Evolutionary conservation across 2,329 filamentous ascomycete species (phyloP), one percentile per base, ranked within the genome.

Genomic region (Parafenestella ontariensis): DNA sequence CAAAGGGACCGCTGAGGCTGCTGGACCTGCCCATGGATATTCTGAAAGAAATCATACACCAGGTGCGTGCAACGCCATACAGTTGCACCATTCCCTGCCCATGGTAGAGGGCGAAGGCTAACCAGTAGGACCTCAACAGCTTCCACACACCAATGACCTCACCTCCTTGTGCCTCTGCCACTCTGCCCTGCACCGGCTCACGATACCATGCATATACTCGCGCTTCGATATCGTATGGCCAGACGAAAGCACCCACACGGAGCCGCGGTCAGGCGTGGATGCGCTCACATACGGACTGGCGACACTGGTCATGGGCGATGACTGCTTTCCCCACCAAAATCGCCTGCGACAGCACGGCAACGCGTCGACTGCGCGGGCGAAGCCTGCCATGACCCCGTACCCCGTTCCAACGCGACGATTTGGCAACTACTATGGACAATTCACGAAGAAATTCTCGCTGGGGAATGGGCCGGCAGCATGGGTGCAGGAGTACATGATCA

Each of bases 171-270:
- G 90, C 13, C 81, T 92, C 54, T 89, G 90, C 39, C 90, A 92
- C 76, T 92, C 90, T 13, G 87, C 88, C 24, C 83, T 96, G 11
- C 89, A 95, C 76, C 82, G 83, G 39, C 83, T 95, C 49, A 86
- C 89, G 0, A 87, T 91, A 21, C 90, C 91, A 17, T 86, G 88
- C 65, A 92, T 95, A 61, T 95, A 95, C 77, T 89, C 89, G 17
- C 86, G 89, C 56, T 95, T 95, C 75, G 91, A 95, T 70, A 95
- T 95, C 60, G 89, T 94, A 37, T 95, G 91, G 91, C 91, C 91
- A 0, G 90, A 94, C 68, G 85, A 85, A 28, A 83, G 84, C 59
- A 80, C 84, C 7, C 82, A 86, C 8, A 80, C 84, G 1, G 86
- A 89, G 64, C 87, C 88, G 49, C 83, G 87, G 39, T 87, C 87